These are phyloP conservation scores for Cordyceps farinosa DNA, from an alignment of 2,329 filamentous ascomycete species.

Conservation along the genomic window DNA sequence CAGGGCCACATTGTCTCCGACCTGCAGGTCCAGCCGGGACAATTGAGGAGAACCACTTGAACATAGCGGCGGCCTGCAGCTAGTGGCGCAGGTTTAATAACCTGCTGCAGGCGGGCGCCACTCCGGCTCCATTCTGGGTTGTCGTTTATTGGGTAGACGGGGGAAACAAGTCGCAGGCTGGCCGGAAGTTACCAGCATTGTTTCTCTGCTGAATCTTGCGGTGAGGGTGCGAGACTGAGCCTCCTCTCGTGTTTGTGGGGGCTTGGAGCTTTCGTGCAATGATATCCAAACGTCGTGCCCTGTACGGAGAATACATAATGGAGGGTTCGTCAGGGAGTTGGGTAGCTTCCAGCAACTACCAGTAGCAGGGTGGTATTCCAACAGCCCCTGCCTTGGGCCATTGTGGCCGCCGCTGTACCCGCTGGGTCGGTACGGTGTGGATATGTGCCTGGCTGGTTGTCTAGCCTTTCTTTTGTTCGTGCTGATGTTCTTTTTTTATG, in stretches of 20 bases:
- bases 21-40: conserved; percentile 7
- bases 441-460: not conserved
- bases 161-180: not conserved
- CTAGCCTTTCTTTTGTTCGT: not conserved
- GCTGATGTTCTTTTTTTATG: not conserved
- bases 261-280: not conserved
- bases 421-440: not conserved
- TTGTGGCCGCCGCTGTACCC: not conserved
- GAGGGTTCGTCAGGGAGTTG: not conserved
- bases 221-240: not conserved
- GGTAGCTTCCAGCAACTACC: too few relatives aligned
- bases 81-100: conserved; percentile 19
- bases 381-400: not conserved
- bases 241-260: conserved; percentile 3
- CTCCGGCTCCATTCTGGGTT: conserved; percentile 6
- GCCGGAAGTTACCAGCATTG: not conserved
- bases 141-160: conserved; percentile 3
- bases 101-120: conserved; percentile 15
- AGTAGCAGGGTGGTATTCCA: not conserved
- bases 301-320: too few relatives aligned
- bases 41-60: not conserved
- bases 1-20: conserved; percentile 10
- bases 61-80: conserved; percentile 10
- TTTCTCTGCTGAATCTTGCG: conserved; percentile 10
- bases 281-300: not conserved